These are phyloP conservation scores for Phytophthora fragariae DNA, from an alignment of 352 stramenopile genomes.

Conservation along the genomic window DNA sequence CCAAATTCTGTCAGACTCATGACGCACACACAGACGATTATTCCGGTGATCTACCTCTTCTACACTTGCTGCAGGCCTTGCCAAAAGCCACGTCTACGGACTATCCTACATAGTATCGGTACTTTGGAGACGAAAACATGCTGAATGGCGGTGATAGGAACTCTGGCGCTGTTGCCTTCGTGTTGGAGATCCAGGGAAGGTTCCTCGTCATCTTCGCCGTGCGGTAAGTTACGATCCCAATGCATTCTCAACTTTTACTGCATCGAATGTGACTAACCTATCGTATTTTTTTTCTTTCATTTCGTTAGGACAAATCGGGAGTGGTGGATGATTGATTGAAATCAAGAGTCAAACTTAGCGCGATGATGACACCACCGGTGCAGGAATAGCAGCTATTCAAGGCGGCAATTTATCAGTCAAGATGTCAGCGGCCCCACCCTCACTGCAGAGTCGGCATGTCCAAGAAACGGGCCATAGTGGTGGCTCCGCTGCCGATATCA, in stretches of 20 bases:
- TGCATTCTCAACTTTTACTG: conserved; percentile 4
- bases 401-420: background rate
- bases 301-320: background rate
- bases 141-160: conserved; percentile 23
- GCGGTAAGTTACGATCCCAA: conserved; percentile 21
- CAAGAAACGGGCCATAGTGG: conserved; percentile 22
- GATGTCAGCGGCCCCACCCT: background rate
- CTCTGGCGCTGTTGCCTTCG: conserved; percentile 38
- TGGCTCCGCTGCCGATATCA: conserved; percentile 19
- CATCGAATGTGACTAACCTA: background rate
- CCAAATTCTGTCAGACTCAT: conserved; percentile 40
- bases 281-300: background rate
- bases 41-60: conserved; percentile 31
- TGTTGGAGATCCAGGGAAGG: conserved; percentile 51
- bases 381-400: conserved; percentile 21
- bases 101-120: too few relatives aligned
- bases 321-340: background rate
- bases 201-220: conserved; percentile 43
- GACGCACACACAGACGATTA: conserved; percentile 21
- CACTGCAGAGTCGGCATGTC: conserved; percentile 13
- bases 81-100: too few relatives aligned
- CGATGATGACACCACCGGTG: background rate
- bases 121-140: too few relatives aligned
- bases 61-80: too few relatives aligned
- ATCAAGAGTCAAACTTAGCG: background rate